phyloP scores from a whole-genome alignment of 176 grass and related monocot genomes.

The Hordeum vulgare region DNA sequence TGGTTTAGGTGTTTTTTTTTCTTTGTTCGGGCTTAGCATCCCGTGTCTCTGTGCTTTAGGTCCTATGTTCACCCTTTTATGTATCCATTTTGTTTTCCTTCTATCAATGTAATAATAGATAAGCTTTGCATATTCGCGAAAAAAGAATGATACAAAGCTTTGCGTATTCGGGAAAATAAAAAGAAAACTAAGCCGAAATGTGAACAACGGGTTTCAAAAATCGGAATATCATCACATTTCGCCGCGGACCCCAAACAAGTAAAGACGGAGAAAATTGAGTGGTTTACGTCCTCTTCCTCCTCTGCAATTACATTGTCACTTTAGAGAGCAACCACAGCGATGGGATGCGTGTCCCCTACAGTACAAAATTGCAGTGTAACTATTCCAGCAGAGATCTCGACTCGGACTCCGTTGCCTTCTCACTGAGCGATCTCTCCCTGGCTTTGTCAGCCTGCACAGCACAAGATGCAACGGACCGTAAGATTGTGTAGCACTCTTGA shows the following conservation, averaged over 20 bases:
- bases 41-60: too few species aligned
- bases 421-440: slow-evolving; percentile 45
- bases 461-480: not conserved
- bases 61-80: too few species aligned
- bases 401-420: slow-evolving; percentile 13
- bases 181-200: too few species aligned
- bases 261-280: not conserved
- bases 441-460: slow-evolving; percentile 41
- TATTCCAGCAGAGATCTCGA: slow-evolving; percentile 17
- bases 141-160: too few species aligned
- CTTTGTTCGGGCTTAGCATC: too few species aligned
- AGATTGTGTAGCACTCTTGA: not conserved
- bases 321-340: not conserved
- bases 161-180: too few species aligned
- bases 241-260: not conserved
- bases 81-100: too few species aligned
- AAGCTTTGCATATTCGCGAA: too few species aligned
- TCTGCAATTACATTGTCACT: not conserved
- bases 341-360: not conserved
- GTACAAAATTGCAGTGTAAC: not conserved
- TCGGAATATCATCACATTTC: not conserved
- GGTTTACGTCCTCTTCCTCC: not conserved
- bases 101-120: too few species aligned
- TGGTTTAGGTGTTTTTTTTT: too few species aligned
- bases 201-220: not conserved